These are phyloP conservation scores for Maudiozyma serrabonitensis DNA, from an alignment of 805 yeast species.

Conservation along the genomic window DNA sequence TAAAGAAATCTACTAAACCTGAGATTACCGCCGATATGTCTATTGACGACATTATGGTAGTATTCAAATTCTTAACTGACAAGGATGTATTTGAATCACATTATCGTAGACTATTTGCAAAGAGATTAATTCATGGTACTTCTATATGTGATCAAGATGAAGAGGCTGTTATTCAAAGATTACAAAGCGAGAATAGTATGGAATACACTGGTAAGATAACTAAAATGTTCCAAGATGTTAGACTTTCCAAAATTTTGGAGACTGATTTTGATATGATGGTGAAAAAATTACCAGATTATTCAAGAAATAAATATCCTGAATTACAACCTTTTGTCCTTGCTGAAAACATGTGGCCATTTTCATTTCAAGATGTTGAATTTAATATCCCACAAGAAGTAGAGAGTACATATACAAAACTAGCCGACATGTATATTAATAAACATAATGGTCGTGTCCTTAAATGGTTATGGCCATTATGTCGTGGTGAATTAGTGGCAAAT, in stretches of 20 bases:
- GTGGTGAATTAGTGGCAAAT: constrained; percentile 85
- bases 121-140: constrained; percentile 78
- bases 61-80: constrained; percentile 82
- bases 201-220: constrained; percentile 92
- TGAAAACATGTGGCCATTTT: constrained; percentile 80
- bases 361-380: constrained; percentile 34
- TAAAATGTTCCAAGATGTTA: constrained; percentile 92
- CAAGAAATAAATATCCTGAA: constrained; percentile 31
- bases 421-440: constrained; percentile 56
- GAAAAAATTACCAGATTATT: constrained; percentile 24
- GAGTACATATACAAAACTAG: constrained; percentile 56
- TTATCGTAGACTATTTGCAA: constrained; percentile 82
- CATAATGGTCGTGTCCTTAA: constrained; percentile 83
- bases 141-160: constrained; percentile 77
- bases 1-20: constrained; percentile 67
- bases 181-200: constrained; percentile 80
- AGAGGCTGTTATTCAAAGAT: constrained; percentile 70
- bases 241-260: constrained; percentile 68
- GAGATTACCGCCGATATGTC: constrained; percentile 64
- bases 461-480: constrained; percentile 94
- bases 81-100: constrained; percentile 92
- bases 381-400: constrained; percentile 59
- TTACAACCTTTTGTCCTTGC: constrained; percentile 75
- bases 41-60: constrained; percentile 74
- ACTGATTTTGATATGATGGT: constrained; percentile 31